Evolutionary conservation across 2,329 filamentous ascomycete species (phyloP), one percentile per base, ranked within the genome.

Genomic region (Pestalotiopsis sp.): DNA sequence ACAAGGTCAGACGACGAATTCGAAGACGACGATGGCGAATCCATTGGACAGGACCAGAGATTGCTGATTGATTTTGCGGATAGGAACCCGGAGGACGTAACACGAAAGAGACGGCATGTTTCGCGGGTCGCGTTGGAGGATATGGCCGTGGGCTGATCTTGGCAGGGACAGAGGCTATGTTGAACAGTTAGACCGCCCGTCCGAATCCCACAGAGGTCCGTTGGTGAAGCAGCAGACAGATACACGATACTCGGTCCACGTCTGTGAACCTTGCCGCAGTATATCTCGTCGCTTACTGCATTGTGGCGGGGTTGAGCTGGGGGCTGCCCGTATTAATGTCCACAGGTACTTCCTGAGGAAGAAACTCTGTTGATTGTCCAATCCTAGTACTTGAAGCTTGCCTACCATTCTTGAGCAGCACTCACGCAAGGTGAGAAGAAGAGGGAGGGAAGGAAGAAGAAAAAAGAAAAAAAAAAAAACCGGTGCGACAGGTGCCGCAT

Each of bases 1-100:
- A 64, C 41, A 45, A 64, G 61, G 61, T 64, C 41, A 64, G 61
- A 64, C 20, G 61, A 64, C 39, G 61, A 64, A 45, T 27, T 25
- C 9, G 61, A 64, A 17, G 61, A 52, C 27, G 45, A 52, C 17
- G 20, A 52, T 52, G 31, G 31, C 31, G 31, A 9, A 36, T 31
- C 31, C 25, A 1, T 36, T 27, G 61, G 61, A 64, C 41, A 36
- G 13, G n/a, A 64, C 38, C 61, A 52, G 20, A 64, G 61, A 45
- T 64, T 64, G 25, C 61, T 64, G 61, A 64, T 64, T 36, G 61
- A 52, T 49, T 52, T 31, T 52, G 14, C 61, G 41, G 41, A 45
- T 36, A 64, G 61, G 61, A 13, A 64, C 39, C n/a, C 61, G n/a
- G 61, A 64, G 41, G 61, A 64, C 27, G n/a, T 27, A 14, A 23